These are phyloP conservation scores for Choanephora cucurbitarum DNA, from an alignment of 371 early-diverging fungal species.

Conservation along the genomic window DNA sequence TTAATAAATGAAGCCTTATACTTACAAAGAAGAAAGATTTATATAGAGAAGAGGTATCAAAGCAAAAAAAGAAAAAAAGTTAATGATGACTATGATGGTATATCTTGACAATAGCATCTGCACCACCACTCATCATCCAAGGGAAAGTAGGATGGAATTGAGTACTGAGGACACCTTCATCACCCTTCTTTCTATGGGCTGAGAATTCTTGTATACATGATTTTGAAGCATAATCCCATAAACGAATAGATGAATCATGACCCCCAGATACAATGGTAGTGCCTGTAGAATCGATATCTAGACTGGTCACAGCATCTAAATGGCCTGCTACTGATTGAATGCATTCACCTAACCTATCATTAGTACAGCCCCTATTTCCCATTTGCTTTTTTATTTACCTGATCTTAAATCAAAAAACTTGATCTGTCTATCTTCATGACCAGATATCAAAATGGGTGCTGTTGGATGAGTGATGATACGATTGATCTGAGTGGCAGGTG, in stretches of 20 bases:
- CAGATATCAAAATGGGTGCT: conserved; percentile 70
- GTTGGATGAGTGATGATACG: conserved; percentile 75
- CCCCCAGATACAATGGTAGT: conserved; percentile 76
- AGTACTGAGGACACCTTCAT: conserved; percentile 76
- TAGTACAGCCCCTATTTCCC: too few species aligned
- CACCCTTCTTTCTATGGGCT: conserved; percentile 74
- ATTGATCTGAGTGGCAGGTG: conserved; percentile 77
- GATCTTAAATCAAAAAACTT: conserved; percentile 76
- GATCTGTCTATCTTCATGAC: conserved; percentile 79
- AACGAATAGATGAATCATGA: conserved; percentile 80
- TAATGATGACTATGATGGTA: conserved; percentile 21
- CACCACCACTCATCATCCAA: conserved; percentile 79
- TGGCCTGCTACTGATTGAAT: conserved; percentile 69
- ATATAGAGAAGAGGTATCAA: too few species aligned
- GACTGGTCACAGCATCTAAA: conserved; percentile 66
- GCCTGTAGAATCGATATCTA: conserved; percentile 74
- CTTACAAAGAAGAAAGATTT: too few species aligned
- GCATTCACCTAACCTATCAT: conserved; percentile 56
- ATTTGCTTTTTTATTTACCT: conserved; percentile 41
- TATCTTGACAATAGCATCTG: conserved; percentile 72
- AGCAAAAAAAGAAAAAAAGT: too few species aligned
- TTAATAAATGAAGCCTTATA: too few species aligned
- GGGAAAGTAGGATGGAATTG: conserved; percentile 65
- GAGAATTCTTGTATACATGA: conserved; percentile 79
- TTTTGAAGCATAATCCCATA: conserved; percentile 77